Percentiles rank a stretch among this genome's conserved stretches.
Conservation (phyloP, 306 rosid species). For the Erythrophleum fordii region DNA sequence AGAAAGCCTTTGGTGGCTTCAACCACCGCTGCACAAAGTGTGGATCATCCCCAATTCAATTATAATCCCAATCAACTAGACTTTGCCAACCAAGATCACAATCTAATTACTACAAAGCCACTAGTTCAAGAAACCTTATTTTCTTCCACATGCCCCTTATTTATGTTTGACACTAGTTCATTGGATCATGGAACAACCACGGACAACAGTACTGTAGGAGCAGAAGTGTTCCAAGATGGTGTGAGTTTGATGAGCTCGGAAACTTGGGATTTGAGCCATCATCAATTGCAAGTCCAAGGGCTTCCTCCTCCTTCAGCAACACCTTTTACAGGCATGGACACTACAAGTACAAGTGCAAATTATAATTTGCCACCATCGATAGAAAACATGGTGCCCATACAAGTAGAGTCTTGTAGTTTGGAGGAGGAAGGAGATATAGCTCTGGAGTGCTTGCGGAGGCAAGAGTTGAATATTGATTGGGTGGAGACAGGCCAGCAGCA, state of each 20-base stretch:
- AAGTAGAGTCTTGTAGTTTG: constrained; percentile 47
- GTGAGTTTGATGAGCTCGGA: constrained; percentile 49
- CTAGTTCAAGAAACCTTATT: constrained; percentile 55
- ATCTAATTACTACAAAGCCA: constrained; percentile 43
- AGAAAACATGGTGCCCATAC: constrained; percentile 56
- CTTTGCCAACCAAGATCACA: constrained; percentile 55
- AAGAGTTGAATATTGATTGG: constrained; percentile 69
- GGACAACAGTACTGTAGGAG: constrained; percentile 19
- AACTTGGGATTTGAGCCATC: constrained; percentile 68
- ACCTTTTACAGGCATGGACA: constrained; percentile 44
- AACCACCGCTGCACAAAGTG: constrained; percentile 30
- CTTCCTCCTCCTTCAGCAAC: constrained; percentile 37
- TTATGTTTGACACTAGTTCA: constrained; percentile 74
- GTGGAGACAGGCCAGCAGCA: constrained; percentile 69
- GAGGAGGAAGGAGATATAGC: constrained; percentile 59
- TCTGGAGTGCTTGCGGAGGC: constrained; percentile 66
- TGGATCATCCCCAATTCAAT: constrained; percentile 52
- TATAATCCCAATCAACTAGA: constrained; percentile 53
- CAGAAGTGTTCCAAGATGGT: constrained; percentile 58
- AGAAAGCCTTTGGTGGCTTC: constrained; percentile 60
- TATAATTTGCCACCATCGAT: constrained; percentile 73
- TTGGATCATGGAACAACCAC: constrained; percentile 37
- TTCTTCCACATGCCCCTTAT: constrained; percentile 69
- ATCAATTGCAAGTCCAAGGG: constrained; percentile 43
- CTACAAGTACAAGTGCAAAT: constrained; percentile 22